phyloP scores from a whole-genome alignment of 73 alveolate species.

The Loxodes magnus region DNA sequence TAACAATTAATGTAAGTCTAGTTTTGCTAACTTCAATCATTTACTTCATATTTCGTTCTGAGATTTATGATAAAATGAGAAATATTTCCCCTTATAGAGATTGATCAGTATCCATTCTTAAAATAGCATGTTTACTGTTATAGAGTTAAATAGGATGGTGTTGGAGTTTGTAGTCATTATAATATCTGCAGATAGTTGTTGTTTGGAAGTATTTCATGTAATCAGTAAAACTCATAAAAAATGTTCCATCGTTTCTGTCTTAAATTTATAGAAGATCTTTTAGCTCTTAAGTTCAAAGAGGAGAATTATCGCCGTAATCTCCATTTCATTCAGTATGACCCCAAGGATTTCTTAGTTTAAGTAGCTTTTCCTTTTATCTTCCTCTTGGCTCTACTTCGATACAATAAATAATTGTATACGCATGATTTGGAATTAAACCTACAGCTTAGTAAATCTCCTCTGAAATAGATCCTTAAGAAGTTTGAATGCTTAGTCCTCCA shows the following conservation, averaged over 20 bases:
- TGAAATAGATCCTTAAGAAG: slow-evolving; percentile 32
- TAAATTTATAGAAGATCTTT: slow-evolving; percentile 51
- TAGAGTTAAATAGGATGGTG: no score
- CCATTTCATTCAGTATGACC: slow-evolving; percentile 90
- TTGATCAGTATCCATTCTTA: background rate
- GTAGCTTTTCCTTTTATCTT: slow-evolving; percentile 37
- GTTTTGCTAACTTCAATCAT: background rate
- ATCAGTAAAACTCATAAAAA: slow-evolving; percentile 80
- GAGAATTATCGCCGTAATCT: slow-evolving; percentile 79
- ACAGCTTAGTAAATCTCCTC: slow-evolving; percentile 37
- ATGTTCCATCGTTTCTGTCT: slow-evolving; percentile 69
- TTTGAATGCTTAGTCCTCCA: slow-evolving; percentile 44
- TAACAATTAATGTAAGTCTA: no score
- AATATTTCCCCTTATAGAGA: background rate
- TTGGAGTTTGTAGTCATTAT: slow-evolving; percentile 16
- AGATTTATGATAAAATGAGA: background rate
- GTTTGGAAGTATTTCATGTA: slow-evolving; percentile 53
- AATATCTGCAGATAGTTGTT: slow-evolving; percentile 55
- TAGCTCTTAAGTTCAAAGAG: slow-evolving; percentile 80
- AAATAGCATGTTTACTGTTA: background rate
- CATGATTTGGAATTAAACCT: slow-evolving; percentile 78
- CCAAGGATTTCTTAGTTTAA: slow-evolving; percentile 95
- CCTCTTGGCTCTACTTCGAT: slow-evolving; percentile 41
- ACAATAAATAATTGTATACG: slow-evolving; percentile 72
- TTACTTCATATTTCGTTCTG: background rate